These are phyloP conservation scores for Eucalyptus cloeziana DNA, from an alignment of 345 rosid species.

Conservation along the genomic window DNA sequence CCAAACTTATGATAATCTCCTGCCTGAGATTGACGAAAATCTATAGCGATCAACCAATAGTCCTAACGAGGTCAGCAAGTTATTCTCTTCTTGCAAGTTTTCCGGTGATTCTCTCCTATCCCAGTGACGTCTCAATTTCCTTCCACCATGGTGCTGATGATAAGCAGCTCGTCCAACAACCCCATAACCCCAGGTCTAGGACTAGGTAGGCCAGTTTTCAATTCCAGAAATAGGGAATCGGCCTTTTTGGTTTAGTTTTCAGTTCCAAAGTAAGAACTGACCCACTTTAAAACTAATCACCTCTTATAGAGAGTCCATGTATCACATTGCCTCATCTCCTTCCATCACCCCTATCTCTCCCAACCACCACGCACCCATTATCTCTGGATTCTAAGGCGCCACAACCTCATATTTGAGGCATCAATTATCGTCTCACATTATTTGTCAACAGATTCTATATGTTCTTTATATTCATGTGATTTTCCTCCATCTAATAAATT, in stretches of 20 bases:
- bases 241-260: neutral
- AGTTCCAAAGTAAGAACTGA: neutral
- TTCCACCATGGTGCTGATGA: accelerated
- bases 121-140: neutral
- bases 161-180: neutral
- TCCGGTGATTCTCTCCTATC: neutral
- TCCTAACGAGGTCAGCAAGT: neutral
- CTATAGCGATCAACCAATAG: neutral
- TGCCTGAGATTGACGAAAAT: neutral
- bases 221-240: accelerated
- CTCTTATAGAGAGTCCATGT: neutral
- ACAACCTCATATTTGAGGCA: neutral
- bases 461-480: neutral
- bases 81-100: neutral
- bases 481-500: neutral
- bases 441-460: too few relatives aligned
- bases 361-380: neutral
- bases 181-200: accelerated
- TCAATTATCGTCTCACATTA: neutral
- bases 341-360: neutral
- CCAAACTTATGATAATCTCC: neutral
- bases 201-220: neutral
- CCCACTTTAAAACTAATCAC: too few relatives aligned
- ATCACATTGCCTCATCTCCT: neutral
- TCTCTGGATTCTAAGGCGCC: neutral